These are phyloP conservation scores for Phytophthora tubulina DNA, from an alignment of 352 stramenopile genomes.

Conservation along the genomic window DNA sequence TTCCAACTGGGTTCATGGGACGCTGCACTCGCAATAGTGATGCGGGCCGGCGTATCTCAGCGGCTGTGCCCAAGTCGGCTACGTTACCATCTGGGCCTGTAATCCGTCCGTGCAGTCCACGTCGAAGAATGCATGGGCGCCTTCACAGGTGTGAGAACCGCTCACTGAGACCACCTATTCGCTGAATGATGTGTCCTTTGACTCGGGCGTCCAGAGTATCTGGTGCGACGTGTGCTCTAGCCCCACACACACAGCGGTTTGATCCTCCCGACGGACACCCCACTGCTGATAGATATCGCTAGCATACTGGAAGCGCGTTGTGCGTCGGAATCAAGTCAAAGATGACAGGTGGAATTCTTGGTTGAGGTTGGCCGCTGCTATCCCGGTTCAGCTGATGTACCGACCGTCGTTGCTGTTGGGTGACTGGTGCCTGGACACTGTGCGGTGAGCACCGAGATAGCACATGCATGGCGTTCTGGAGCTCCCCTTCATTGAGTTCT, in stretches of 20 bases:
- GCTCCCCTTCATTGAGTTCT: not conserved
- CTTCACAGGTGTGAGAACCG: slow-evolving; percentile 15
- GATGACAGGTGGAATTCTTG: not conserved
- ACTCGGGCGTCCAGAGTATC: slow-evolving; percentile 1
- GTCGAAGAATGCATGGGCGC: not conserved
- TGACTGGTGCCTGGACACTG: not conserved
- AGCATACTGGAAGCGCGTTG: not conserved
- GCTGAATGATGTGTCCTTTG: slow-evolving; percentile 16
- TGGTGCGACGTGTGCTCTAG: not conserved
- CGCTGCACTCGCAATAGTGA: not conserved
- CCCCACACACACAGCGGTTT: not conserved
- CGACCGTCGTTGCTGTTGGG: not conserved
- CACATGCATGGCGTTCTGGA: not conserved
- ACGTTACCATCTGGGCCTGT: too few relatives aligned
- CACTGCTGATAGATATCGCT: not conserved
- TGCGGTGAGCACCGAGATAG: not conserved
- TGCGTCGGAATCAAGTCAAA: slow-evolving; percentile 3
- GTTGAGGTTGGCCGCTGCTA: not conserved
- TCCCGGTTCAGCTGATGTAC: not conserved
- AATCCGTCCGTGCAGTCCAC: not conserved
- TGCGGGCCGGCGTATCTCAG: too few relatives aligned
- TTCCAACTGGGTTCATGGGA: not conserved
- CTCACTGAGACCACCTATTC: slow-evolving; percentile 3
- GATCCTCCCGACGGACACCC: not conserved
- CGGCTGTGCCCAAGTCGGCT: too few relatives aligned